These are phyloP conservation scores for Fusarium equiseti DNA, from an alignment of 2,329 filamentous ascomycete genomes.

Conservation along the genomic window DNA sequence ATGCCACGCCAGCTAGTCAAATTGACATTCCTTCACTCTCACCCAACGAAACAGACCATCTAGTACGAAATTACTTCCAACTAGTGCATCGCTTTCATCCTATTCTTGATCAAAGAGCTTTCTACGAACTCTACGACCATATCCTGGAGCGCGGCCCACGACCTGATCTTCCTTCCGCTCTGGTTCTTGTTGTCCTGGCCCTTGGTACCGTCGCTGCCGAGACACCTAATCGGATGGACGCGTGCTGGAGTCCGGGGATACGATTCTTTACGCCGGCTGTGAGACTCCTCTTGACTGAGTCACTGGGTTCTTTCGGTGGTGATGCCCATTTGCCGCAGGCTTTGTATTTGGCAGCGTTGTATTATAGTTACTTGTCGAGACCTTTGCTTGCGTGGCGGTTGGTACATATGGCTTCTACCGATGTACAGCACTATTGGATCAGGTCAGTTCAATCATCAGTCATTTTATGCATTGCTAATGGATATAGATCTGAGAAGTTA, in stretches of 20 bases:
- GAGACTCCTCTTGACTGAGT: conserved; percentile 23
- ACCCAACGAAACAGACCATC: conserved; percentile 22
- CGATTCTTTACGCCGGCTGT: conserved; percentile 33
- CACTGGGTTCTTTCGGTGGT: conserved; percentile 32
- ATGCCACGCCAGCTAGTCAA: conserved; percentile 23
- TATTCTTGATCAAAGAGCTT: conserved; percentile 26
- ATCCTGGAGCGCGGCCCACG: conserved; percentile 6
- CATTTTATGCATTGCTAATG: rapidly evolving
- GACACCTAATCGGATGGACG: conserved; percentile 21
- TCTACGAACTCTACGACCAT: conserved; percentile 18
- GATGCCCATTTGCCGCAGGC: conserved; percentile 36
- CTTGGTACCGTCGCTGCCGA: conserved; percentile 29
- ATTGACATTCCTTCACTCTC: conserved; percentile 18
- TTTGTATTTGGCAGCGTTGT: conserved; percentile 35
- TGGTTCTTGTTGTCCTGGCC: conserved; percentile 26
- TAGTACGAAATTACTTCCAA: conserved; percentile 29
- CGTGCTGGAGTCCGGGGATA: conserved; percentile 27
- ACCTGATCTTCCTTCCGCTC: conserved; percentile 22
- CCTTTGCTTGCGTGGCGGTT: conserved; percentile 38
- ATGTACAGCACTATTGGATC: conserved; percentile 42
- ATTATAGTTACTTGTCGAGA: conserved; percentile 39
- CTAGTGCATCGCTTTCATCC: conserved; percentile 37
- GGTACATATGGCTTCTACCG: conserved; percentile 40
- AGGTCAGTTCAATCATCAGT: background rate
- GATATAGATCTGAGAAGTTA: conserved; percentile 21